phyloP scores from a whole-genome alignment of 139 green algal genomes.

The Klebsormidium nitens region DNA sequence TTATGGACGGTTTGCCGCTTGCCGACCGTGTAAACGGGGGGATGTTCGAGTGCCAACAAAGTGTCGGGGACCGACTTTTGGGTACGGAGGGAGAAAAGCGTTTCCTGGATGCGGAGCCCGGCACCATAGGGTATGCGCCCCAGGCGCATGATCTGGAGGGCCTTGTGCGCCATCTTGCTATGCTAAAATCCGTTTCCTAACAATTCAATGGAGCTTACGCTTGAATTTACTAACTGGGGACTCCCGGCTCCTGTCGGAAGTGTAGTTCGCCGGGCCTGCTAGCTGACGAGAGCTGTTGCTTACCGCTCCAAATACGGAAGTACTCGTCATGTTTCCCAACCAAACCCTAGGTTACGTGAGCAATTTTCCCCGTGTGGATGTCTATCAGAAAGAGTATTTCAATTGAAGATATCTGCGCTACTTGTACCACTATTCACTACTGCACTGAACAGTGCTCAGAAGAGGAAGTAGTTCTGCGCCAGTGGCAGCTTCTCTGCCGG shows the following conservation, averaged over 20 bases:
- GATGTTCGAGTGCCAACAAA: conserved; percentile 21
- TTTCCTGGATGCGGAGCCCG: conserved; percentile 11
- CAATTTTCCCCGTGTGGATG: neutral
- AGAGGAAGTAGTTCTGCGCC: conserved; percentile 48
- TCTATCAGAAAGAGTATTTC: neutral
- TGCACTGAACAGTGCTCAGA: conserved; percentile 18
- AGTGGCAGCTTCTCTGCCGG: conserved; percentile 40
- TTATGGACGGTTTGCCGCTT: conserved; percentile 12
- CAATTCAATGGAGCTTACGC: no score
- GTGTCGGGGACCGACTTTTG: conserved; percentile 3
- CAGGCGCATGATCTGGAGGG: no score
- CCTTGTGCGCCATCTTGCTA: no score
- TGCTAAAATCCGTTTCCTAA: no score
- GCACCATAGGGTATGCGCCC: conserved; percentile 13
- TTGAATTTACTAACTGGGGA: neutral
- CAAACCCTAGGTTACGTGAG: neutral
- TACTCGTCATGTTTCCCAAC: neutral
- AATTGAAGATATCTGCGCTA: neutral
- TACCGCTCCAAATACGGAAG: neutral
- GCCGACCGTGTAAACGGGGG: conserved; percentile 34
- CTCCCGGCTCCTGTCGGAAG: neutral
- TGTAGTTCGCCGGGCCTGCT: neutral
- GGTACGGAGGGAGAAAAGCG: conserved; percentile 1
- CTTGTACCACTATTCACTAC: neutral
- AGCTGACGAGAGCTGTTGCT: neutral